These are phyloP conservation scores for Phytophthora tentaculata DNA, from an alignment of 352 stramenopile species.

Conservation along the genomic window DNA sequence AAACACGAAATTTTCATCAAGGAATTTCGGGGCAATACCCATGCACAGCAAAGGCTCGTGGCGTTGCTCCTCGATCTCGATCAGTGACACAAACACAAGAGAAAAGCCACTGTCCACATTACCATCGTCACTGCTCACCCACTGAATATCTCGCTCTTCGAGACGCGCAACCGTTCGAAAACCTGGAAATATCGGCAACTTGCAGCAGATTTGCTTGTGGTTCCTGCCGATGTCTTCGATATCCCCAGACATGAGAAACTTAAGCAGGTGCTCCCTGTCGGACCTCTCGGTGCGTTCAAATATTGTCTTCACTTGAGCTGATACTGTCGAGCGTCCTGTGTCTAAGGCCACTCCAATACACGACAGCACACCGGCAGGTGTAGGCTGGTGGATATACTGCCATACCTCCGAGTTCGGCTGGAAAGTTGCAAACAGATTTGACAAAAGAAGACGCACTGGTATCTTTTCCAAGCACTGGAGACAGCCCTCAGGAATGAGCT, in stretches of 20 bases:
- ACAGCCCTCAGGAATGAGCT: conserved; percentile 56
- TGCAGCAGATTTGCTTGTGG: conserved; percentile 43
- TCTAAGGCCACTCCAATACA: conserved; percentile 38
- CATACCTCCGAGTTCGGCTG: conserved; percentile 67
- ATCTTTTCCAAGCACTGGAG: conserved; percentile 54
- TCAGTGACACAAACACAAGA: conserved; percentile 40
- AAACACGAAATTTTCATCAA: conserved; percentile 59
- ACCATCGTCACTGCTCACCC: conserved; percentile 24
- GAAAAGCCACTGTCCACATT: conserved; percentile 20
- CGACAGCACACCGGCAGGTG: conserved; percentile 57
- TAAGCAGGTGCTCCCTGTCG: conserved; percentile 50
- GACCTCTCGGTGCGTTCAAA: conserved; percentile 24
- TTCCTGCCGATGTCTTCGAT: conserved; percentile 41
- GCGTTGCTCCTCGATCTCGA: conserved; percentile 20
- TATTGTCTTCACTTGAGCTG: conserved; percentile 11
- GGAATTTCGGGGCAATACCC: conserved; percentile 50
- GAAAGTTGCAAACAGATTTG: conserved; percentile 58
- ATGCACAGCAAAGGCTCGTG: conserved; percentile 41
- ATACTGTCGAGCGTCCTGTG: conserved; percentile 1
- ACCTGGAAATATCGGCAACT: conserved; percentile 63
- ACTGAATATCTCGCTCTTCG: conserved; percentile 31
- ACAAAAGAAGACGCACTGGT: conserved; percentile 58
- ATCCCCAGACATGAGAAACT: conserved; percentile 52
- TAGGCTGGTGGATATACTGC: conserved; percentile 78
- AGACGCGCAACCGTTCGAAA: conserved; percentile 23